Base-by-base conservation (phyloP, 2,329 filamentous ascomycete genomes). In the Pezicula carpinea region DNA sequence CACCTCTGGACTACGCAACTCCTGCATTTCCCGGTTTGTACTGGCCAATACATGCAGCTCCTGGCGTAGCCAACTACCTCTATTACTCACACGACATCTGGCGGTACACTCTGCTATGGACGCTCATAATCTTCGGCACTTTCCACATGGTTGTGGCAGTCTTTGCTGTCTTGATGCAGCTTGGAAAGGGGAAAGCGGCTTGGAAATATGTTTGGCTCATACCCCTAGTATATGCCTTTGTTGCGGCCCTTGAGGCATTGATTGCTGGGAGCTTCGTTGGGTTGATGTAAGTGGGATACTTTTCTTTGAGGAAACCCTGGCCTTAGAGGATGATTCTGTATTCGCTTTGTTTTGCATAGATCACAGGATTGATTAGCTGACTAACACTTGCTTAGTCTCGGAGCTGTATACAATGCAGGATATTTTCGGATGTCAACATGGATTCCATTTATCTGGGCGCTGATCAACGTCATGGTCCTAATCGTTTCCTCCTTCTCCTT, bases 351-450 rank as follows among this genome's bases (percentile, higher is more conserved):
- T 10, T 26, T 3, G 6, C 6, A 26, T 26, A 26, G 7, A 8
- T 26, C 6, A 26, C 2, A 26, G 4, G 3, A 17, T 18, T 14
- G 17, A 4, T 29, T 3, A 36, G 3, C 19, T 21, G 43, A 35
- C 47, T 56, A 33, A 53, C 19, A 14, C 44, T 11, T 35, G 36
- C 21, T 14, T 57, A 82, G 81, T 39, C 68, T 86, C 1, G 82
- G 80, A 21, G 80, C 77, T 2, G 74, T 86, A 15, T 87, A 87
- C 59, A 77, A 82, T 62, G 74, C 79, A 2, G 84, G 84, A 15
- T 85, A 81, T 61, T 87, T 85, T 59, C 71, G 75, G 49, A 87
- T 88, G 83, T 85, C 82, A 33, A 87, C 84, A 2, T 88, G 84
- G 84, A 80, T 87, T 40, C 84, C 84, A 1, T 79, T 87, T 59